Evolutionary conservation across 2,329 filamentous ascomycete species (phyloP).

Genomic region (Microsporum ferrugineum): DNA sequence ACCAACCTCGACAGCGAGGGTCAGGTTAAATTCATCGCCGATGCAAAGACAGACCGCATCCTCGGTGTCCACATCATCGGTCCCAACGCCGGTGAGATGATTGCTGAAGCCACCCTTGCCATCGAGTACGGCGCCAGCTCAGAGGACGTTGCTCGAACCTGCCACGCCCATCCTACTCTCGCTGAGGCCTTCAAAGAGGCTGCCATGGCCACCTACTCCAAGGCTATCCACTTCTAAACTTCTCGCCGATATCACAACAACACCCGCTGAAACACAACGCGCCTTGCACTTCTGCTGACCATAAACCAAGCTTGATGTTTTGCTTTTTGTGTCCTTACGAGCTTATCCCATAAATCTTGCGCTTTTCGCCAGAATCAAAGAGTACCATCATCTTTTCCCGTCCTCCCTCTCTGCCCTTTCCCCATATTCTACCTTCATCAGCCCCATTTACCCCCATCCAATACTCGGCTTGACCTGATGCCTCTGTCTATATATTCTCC

Average conservation of each 20-base stretch:
- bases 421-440: background rate
- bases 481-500: background rate
- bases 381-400: background rate
- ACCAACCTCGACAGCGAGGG: conserved; percentile 95
- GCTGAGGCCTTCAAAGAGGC: conserved; percentile 99
- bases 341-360: background rate
- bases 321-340: background rate
- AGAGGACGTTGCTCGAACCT: conserved; percentile 89
- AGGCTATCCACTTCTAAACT: conserved; percentile 83
- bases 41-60: conserved; percentile 91
- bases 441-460: background rate
- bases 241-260: background rate
- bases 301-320: conserved; percentile 3
- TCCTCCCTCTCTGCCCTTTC: background rate
- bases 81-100: conserved; percentile 96
- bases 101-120: conserved; percentile 89
- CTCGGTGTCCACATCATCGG: conserved; percentile 95
- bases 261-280: background rate
- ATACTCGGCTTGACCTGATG: background rate
- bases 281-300: background rate
- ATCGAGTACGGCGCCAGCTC: conserved; percentile 92
- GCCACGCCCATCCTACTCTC: conserved; percentile 91
- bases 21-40: conserved; percentile 91
- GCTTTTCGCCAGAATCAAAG: background rate
- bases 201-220: conserved; percentile 91